phyloP scores from a whole-genome alignment of 306 rosid species.

The Vigna trinervia region DNA sequence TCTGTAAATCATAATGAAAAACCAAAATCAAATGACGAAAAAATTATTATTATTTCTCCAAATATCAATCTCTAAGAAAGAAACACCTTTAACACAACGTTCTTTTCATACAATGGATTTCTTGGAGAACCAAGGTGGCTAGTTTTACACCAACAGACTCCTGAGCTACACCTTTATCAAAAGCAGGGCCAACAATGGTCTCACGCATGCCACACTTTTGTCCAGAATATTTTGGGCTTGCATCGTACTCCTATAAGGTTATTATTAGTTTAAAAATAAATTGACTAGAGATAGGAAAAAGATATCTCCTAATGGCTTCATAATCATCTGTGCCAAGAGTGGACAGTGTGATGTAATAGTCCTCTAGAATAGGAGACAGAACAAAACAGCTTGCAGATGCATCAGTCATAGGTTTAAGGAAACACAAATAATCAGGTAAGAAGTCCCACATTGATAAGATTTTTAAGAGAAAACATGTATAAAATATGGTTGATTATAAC shows the following conservation, averaged over 20 bases:
- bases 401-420: too few relatives aligned
- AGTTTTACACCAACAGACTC: constrained; percentile 89
- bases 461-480: too few relatives aligned
- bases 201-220: constrained; percentile 70
- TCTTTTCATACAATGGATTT: constrained; percentile 83
- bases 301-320: constrained; percentile 12
- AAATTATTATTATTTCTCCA: constrained; percentile 25
- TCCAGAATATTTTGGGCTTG: constrained; percentile 49
- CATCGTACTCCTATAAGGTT: constrained; percentile 60
- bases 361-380: too few relatives aligned
- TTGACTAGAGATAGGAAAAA: neutral
- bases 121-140: constrained; percentile 83
- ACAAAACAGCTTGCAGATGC: too few relatives aligned
- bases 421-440: too few relatives aligned
- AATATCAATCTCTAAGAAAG: constrained; percentile 42
- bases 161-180: constrained; percentile 85
- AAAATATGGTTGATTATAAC: too few relatives aligned
- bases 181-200: constrained; percentile 87
- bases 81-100: constrained; percentile 72
- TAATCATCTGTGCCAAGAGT: too few relatives aligned
- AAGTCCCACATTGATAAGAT: too few relatives aligned
- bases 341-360: too few relatives aligned
- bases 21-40: constrained; percentile 18
- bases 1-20: constrained; percentile 42
- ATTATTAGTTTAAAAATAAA: constrained; percentile 12